Conservation (phyloP, 2,329 filamentous ascomycete genomes). For the Xylariaceae sp. region DNA sequence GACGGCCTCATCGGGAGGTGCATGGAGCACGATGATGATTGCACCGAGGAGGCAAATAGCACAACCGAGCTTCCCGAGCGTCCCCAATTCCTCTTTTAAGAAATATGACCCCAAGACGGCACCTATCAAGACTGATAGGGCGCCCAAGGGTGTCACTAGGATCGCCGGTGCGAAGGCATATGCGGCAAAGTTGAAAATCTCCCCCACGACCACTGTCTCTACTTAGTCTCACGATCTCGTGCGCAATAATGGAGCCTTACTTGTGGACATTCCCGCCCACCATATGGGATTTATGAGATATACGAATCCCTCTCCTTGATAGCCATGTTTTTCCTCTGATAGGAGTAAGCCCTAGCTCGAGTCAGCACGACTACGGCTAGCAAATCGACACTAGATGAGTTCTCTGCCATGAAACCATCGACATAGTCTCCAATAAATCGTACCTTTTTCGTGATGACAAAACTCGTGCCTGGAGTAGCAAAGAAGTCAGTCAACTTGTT, state of each 20-base stretch:
- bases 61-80: constrained; percentile 86
- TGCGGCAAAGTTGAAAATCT: constrained; percentile 94
- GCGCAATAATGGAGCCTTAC: constrained; percentile 45
- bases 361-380: constrained; percentile 14
- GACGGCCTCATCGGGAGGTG: constrained; percentile 88
- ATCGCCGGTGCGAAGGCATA: constrained; percentile 99
- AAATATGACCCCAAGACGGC: constrained; percentile 95
- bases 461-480: constrained; percentile 67
- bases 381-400: not conserved
- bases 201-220: constrained; percentile 73
- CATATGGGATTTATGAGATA: constrained; percentile 93
- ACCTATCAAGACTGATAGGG: constrained; percentile 89
- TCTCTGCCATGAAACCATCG: not conserved
- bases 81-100: constrained; percentile 82
- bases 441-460: constrained; percentile 99
- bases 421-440: constrained; percentile 25
- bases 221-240: constrained; percentile 2
- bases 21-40: constrained; percentile 95
- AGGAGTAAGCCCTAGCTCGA: constrained; percentile 71
- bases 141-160: constrained; percentile 89
- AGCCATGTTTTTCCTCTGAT: constrained; percentile 85
- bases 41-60: constrained; percentile 94
- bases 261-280: constrained; percentile 91
- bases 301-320: constrained; percentile 92
- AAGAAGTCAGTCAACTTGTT: constrained; percentile 10